Evolutionary conservation across 345 rosid genomes (phyloP), one percentile per base, ranked within the genome.

Genomic region (Geranium rotundifolium): DNA sequence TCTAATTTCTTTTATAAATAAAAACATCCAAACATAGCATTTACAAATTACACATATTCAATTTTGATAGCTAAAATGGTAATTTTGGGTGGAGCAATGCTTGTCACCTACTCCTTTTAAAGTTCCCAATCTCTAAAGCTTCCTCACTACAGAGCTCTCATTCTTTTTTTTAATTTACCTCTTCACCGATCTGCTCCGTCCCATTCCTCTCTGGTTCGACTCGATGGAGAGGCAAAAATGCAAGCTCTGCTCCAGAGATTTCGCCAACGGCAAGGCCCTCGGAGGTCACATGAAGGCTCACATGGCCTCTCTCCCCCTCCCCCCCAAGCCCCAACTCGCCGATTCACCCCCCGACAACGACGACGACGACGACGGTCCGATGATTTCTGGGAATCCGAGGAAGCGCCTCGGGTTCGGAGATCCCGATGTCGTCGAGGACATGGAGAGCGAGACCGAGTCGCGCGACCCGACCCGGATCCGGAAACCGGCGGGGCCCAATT

Each of bases 401-500:
- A 75, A 34, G 62, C 71, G 73, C 66, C 61, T 71, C 75, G 58
- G 61, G 60, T 29, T 75, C 17, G 72, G 65, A 65, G 75, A 75
- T 75, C 79, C 79, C 58, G 79, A 75, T 20, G 67, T 69, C 14
- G 74, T 70, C 14, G 68, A 66, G 37, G 75, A 75, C 19, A 64
- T 72, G 54, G 75, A 71, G 63, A 71, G 75, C 59, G 75, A 75
- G 73, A 71, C 73, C 16, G 75, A 75, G 70, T 75, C 75, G 29
- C 60, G 69, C 41, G 67, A 61, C 46, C 78, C 69, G 55, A 75
- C 30, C 17, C 34, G 60, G 18, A 57, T 4, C 29, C 60, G 60
- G 31, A 57, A 7, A 57, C 14, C 31, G 4, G 31, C 27, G 17
- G 68, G 56, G 23, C 52, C 58, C 18, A 17, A 54, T 29, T 59